Evolutionary conservation across 257 asterid genomes (phyloP), one percentile per base, ranked within the genome.

Genomic region (Jacaranda mimosifolia): DNA sequence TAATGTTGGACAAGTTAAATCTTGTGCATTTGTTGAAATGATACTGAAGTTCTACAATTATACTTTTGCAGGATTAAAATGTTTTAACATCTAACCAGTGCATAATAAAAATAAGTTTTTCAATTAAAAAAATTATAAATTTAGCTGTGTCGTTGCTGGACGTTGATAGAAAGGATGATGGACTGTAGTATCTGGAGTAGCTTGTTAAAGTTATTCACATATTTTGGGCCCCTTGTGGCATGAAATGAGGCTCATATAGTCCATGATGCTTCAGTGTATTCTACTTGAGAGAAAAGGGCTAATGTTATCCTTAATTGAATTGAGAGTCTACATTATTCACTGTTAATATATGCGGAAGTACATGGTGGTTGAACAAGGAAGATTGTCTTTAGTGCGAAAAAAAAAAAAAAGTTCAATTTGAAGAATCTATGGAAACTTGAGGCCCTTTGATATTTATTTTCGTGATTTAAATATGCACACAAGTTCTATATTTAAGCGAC

Each of bases 181-280:
- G 32, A 26, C 32, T 26, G 35, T 19, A 26, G 4, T 14, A 46
- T 26, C 21, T 62, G 26, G 11, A 71, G 52, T 13, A 52, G 11
- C 3, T 9, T 52, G n/a, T n/a, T 46, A 4, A 48, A 51, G 51
- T 40, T 26, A 6, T 53, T 14, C 49, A 40, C 42, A 15, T 52
- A 19, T 62, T 43, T 76, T 12, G 17, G 59, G 13, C 40, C 56
- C 43, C 68, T 42, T 76, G 52, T 58, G 35, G 15, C 45, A 53
- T 56, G 68, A 67, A 26, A 52, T 14, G 5, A n/a, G 68, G 52
- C 9, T 43, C 51, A 18, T 32, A 57, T 36, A 48, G 64, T 58
- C n/a, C 62, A 62, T 63, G 32, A 39, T 42, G 62, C 11, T 26
- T 26, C 53, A 19, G 6, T 51, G 9, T 21, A 8, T 60, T 46